A percentile compares a stretch with the other conserved stretches of the same genome.
Conservation (phyloP, 768 basidiomycete genomes). For the Sarcomyxa edulis region DNA sequence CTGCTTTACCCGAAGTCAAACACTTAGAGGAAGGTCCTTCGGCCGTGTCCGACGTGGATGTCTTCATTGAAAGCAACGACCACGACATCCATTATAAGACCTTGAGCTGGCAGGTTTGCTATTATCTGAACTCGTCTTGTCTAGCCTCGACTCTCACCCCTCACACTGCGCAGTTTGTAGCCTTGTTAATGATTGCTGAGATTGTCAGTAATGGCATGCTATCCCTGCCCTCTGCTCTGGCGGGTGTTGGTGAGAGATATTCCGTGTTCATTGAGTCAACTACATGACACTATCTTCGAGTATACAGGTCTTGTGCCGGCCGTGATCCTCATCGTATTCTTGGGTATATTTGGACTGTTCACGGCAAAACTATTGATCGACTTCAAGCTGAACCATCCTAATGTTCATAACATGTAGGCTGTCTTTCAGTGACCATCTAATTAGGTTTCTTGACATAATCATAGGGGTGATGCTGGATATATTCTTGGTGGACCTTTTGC, state of each 20-base stretch:
- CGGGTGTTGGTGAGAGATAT: constrained; percentile 38
- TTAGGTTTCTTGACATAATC: background rate
- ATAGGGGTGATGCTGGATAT: constrained; percentile 45
- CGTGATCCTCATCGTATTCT: constrained; percentile 46
- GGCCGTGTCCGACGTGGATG: constrained; percentile 23
- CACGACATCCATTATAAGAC: constrained; percentile 50
- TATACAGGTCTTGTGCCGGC: constrained; percentile 45
- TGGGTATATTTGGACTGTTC: constrained; percentile 44
- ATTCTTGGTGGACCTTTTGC: constrained; percentile 42
- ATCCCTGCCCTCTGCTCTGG: constrained; percentile 45
- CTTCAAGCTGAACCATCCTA: constrained; percentile 52
- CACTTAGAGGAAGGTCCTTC: no score
- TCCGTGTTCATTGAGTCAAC: background rate
- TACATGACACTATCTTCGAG: background rate
- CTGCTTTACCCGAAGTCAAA: no score
- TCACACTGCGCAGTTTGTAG: constrained; percentile 33
- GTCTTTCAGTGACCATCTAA: background rate
- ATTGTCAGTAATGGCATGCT: constrained; percentile 55
- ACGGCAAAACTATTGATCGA: constrained; percentile 50
- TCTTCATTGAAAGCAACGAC: constrained; percentile 38
- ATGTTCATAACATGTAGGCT: constrained; percentile 46
- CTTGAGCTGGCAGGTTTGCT: constrained; percentile 41
- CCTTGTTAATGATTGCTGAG: constrained; percentile 50
- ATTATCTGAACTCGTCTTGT: background rate
- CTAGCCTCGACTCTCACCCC: no score